These are phyloP conservation scores for Phellopilus nigrolimitatus DNA, from an alignment of 1,284 basidiomycete genomes.

Conservation along the genomic window DNA sequence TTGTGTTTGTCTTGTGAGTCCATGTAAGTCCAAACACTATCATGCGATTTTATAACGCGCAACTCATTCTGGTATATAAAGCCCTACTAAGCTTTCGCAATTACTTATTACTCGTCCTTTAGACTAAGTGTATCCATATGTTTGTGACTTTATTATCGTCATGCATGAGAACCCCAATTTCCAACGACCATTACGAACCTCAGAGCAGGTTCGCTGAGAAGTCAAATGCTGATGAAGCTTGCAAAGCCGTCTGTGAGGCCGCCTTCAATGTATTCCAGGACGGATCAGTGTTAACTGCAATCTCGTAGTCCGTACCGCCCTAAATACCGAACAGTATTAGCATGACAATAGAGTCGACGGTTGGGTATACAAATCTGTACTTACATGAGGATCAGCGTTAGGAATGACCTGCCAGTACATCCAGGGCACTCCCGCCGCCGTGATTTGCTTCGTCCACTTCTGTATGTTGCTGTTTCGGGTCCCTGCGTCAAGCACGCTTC, in stretches of 20 bases:
- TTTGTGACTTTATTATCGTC: no score
- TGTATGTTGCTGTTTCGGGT: conserved; percentile 31
- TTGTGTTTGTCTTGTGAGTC: no score
- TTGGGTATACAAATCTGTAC: neutral
- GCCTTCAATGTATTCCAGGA: conserved; percentile 22
- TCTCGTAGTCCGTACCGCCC: conserved; percentile 22
- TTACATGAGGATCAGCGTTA: conserved; percentile 22
- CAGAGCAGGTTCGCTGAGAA: conserved; percentile 15
- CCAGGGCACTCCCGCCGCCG: conserved; percentile 26
- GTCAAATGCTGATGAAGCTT: conserved; percentile 19
- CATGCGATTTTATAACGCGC: no score
- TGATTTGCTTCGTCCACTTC: conserved; percentile 31
- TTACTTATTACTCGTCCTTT: no score
- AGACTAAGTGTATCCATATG: no score
- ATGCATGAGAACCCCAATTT: neutral
- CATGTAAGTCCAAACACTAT: no score
- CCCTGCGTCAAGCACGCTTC: conserved; percentile 22
- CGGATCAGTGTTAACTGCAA: conserved; percentile 18
- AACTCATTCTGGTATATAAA: no score
- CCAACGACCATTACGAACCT: neutral
- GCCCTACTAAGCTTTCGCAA: no score
- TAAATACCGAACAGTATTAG: no score
- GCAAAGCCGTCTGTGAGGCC: conserved; percentile 17
- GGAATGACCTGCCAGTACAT: conserved; percentile 28
- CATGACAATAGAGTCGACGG: neutral